These are phyloP conservation scores for Cryptosporidium sp. DNA, from an alignment of 169 alveolate species.

Conservation along the genomic window DNA sequence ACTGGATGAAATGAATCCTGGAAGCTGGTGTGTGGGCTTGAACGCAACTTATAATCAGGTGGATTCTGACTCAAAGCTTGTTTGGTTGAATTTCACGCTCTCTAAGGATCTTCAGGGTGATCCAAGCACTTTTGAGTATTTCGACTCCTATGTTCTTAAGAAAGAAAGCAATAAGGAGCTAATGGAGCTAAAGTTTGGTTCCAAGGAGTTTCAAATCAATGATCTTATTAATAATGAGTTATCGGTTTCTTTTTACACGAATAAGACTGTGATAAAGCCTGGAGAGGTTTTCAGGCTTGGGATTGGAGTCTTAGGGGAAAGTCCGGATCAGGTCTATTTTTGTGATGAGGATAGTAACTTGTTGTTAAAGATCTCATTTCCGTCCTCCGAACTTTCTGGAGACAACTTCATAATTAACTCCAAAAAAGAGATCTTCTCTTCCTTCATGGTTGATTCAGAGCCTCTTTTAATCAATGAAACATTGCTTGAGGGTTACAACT, in stretches of 20 bases:
- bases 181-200: slow-evolving; percentile 1
- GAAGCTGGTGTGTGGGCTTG: slow-evolving; percentile 50
- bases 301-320: background rate
- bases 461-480: background rate
- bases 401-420: background rate
- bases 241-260: slow-evolving; percentile 7
- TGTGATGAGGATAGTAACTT: background rate
- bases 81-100: slow-evolving; percentile 55
- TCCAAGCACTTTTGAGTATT: background rate
- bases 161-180: background rate
- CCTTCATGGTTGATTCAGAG: slow-evolving; percentile 22
- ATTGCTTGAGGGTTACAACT: slow-evolving; percentile 12
- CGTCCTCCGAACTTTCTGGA: background rate
- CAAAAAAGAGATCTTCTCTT: slow-evolving; percentile 19
- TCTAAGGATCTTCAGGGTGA: background rate
- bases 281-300: slow-evolving; percentile 13
- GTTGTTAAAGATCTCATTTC: background rate
- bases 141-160: slow-evolving; percentile 2
- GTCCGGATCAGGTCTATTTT: background rate
- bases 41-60: slow-evolving; percentile 11
- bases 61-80: background rate
- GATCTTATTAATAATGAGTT: background rate
- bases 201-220: background rate
- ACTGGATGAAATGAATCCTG: background rate
- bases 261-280: slow-evolving; percentile 7